These are phyloP conservation scores for Metschnikowia bowlesiae DNA, from an alignment of 805 yeast genomes.

Conservation along the genomic window DNA sequence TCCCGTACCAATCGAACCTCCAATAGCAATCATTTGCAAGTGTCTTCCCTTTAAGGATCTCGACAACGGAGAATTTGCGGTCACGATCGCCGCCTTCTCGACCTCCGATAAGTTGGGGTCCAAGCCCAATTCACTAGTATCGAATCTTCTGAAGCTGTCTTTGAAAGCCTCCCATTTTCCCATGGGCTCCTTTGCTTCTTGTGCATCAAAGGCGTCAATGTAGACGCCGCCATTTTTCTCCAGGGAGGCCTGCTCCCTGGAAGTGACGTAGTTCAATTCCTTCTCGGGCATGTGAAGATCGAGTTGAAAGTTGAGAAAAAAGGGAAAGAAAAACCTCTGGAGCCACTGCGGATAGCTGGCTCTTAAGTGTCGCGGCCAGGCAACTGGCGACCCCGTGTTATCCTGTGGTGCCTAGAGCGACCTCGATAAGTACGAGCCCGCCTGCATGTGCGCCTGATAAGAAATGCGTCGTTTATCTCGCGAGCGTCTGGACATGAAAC, in stretches of 20 bases:
- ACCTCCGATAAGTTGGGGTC: constrained; percentile 39
- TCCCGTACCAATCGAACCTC: constrained; percentile 84
- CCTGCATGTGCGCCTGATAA: constrained; percentile 5
- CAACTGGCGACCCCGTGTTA: no score
- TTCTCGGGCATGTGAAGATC: constrained; percentile 32
- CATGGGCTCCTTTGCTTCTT: constrained; percentile 15
- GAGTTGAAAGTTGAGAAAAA: background rate
- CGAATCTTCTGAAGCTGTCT: constrained; percentile 32
- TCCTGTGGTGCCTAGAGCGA: background rate
- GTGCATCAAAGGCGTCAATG: constrained; percentile 28
- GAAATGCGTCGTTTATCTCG: constrained; percentile 2
- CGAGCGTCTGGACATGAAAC: background rate
- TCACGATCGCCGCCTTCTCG: constrained; percentile 44
- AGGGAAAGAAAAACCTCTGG: background rate
- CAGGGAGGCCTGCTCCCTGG: constrained; percentile 30
- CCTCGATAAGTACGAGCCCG: background rate
- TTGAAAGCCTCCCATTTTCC: constrained; percentile 16
- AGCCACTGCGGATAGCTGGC: background rate
- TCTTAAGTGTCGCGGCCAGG: background rate
- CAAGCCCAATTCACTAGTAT: constrained; percentile 35
- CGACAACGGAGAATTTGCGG: constrained; percentile 56
- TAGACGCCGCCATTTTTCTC: constrained; percentile 39
- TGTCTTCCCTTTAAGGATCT: constrained; percentile 55
- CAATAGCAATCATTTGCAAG: constrained; percentile 74
- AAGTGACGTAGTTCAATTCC: constrained; percentile 38